Base-by-base conservation (phyloP, 495 filamentous ascomycete genomes). In the Penicillium angulare region DNA sequence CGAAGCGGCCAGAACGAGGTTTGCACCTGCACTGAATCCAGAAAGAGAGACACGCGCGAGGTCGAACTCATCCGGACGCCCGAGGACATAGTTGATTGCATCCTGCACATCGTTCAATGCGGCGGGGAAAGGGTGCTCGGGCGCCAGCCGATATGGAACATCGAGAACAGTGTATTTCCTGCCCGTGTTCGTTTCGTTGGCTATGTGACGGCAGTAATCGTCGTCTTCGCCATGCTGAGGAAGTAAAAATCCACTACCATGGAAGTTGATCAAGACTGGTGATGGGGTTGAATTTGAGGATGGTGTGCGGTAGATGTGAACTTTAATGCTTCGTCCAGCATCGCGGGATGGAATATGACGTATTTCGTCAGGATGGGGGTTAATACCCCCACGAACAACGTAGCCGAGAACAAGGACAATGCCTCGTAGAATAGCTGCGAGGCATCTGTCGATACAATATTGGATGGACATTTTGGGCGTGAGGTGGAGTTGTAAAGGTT, bases 111-210 rank as follows among this genome's bases (percentile, higher is more conserved):
- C 89, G 31, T 95, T 73, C 13, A 95, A 63, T 5, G 86, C 86
- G 0, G 86, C 78, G 13, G 89, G 88, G 65, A 93, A 93, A 0
- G 87, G 79, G 54, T 85, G 58, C 62, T 93, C 87, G 0, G 90
- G 90, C 2, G 88, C 81, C 3, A 95, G 78, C 8, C 90, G 80
- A 66, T 96, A 96, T 9, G 83, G 78, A 5, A 90, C 80, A 49
- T 77, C 74, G 17, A 77, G 43, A 15, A 76, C 73, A 5, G 66
- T 68, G 50, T 74, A 69, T 7, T 59, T 60, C 20, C 73, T 69
- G 15, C 66, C 50, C 7, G 43, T 51, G 45, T 65, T 67, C 43
- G n/a, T n/a, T n/a, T n/a, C n/a, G n/a, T n/a, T n/a, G n/a, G n/a
- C n/a, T n/a, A 77, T 47, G 22, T 49, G 49, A 3, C 67, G 72